Evolutionary conservation across 2,329 filamentous ascomycete species (phyloP).

Genomic region (Graphium sp.): DNA sequence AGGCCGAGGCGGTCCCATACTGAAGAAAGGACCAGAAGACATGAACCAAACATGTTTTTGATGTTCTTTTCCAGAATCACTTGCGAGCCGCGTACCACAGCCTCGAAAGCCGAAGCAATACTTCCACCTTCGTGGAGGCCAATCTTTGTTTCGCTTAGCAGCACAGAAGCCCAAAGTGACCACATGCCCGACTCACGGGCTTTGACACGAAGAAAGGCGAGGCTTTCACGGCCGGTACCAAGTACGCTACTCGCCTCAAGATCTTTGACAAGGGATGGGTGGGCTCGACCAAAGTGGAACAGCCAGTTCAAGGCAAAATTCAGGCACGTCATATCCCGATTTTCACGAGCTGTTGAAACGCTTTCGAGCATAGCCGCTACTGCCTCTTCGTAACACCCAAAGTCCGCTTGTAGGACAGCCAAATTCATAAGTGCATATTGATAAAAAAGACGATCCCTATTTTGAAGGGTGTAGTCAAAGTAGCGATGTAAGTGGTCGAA

Average conservation of each 20-base stretch:
- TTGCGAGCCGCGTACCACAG: slow-evolving; percentile 68
- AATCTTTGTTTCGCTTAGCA: slow-evolving; percentile 75
- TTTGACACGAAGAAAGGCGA: slow-evolving; percentile 71
- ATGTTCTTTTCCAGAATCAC: slow-evolving; percentile 65
- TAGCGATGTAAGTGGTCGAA: slow-evolving; percentile 89
- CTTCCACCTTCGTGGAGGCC: slow-evolving; percentile 56
- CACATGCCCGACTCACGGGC: slow-evolving; percentile 79
- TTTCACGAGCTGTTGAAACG: slow-evolving; percentile 85
- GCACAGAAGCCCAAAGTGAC: slow-evolving; percentile 64
- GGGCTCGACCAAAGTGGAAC: slow-evolving; percentile 81
- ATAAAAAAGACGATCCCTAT: slow-evolving; percentile 68
- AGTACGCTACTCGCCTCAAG: slow-evolving; percentile 58
- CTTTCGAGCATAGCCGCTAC: slow-evolving; percentile 91
- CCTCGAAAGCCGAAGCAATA: slow-evolving; percentile 49
- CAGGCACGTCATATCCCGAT: slow-evolving; percentile 78
- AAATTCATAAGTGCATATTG: slow-evolving; percentile 91
- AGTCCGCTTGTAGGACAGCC: slow-evolving; percentile 85
- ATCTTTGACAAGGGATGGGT: slow-evolving; percentile 56
- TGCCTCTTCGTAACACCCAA: slow-evolving; percentile 79
- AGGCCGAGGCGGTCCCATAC: slow-evolving; percentile 63
- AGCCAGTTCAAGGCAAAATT: slow-evolving; percentile 96
- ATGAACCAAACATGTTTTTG: slow-evolving; percentile 53
- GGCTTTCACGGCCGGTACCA: slow-evolving; percentile 62
- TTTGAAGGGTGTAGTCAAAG: slow-evolving; percentile 92
- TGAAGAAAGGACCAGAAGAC: slow-evolving; percentile 55